Evolutionary conservation across 352 stramenopile species (phyloP), one percentile per base, ranked within the genome.

Genomic region (Pythium angustatum): DNA sequence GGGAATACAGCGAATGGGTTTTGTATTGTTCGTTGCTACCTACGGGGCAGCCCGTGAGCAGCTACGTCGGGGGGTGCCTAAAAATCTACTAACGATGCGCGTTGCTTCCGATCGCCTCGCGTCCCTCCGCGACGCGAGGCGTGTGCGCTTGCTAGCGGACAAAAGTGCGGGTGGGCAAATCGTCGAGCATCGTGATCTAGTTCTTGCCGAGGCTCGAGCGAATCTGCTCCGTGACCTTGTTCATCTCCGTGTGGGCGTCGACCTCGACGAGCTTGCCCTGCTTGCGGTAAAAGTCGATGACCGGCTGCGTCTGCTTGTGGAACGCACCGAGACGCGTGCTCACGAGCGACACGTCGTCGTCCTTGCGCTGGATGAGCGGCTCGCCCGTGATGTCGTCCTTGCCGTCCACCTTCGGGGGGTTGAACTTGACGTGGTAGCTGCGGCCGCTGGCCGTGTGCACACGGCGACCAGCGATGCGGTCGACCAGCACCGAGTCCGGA

Each of bases 351-450:
- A 97, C 90, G 58, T 97, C 98, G 83, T 99, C 97, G 83, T 99
- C 97, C 70, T 96, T 96, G 71, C 97, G 88, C 79, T 99, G 96
- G 82, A 99, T 99, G 57, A 99, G 82, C 43, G 88, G 70, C 70
- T 99, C 97, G 44, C 94, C 93, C n/a, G 96, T 99, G 47, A 98
- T 62, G 76, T 99, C 97, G 77, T 96, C 87, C 67, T 88, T 87
- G 62, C 76, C 83, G 1, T 75, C 75, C 15, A 88, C 84, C 83
- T 98, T 97, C 28, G 97, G 97, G 50, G 96, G 96, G 64, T 96
- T 96, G 81, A 98, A 99, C 87, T 98, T 98, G 62, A 98, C 86
- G 76, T 99, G 97, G 82, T 99, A 99, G 75, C 86, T 98, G 66
- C 95, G 88, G 78, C 97, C 97, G 38, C 78, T 97, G n/a, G 75